Conservation (phyloP, 208 protist species). For the Strigomonas galati region DNA sequence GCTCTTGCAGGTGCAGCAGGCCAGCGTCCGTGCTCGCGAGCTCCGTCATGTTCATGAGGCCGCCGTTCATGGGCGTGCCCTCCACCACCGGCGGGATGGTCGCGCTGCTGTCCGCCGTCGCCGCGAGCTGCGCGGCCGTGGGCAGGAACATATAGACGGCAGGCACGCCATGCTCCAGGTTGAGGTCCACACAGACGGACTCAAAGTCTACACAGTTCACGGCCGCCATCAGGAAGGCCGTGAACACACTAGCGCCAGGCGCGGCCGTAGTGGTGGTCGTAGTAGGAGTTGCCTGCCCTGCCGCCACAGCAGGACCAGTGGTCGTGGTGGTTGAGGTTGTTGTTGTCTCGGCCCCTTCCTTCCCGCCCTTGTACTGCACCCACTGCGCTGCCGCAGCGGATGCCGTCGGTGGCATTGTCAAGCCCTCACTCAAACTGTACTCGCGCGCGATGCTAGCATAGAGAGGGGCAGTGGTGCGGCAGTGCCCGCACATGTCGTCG, state of each 20-base stretch:
- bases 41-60: conserved; percentile 14
- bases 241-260: too few relatives aligned
- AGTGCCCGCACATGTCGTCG: conserved; percentile 52
- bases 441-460: too few relatives aligned
- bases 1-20: not conserved
- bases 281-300: too few relatives aligned
- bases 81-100: not conserved
- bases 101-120: conserved; percentile 12
- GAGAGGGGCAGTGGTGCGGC: conserved; percentile 30
- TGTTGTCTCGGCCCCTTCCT: not conserved
- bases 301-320: too few relatives aligned
- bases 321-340: too few relatives aligned
- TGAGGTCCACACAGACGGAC: conserved; percentile 22
- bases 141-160: conserved; percentile 33
- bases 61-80: conserved; percentile 6
- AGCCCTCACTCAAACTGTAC: too few relatives aligned
- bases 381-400: too few relatives aligned
- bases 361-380: not conserved
- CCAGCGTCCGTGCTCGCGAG: conserved; percentile 4
- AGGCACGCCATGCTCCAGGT: conserved; percentile 39
- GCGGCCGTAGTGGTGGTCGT: too few relatives aligned
- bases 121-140: conserved; percentile 4
- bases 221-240: conserved; percentile 24
- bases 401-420: too few relatives aligned
- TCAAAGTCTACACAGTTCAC: conserved; percentile 46